Base-by-base conservation (phyloP, 139 green algal genomes). In the Tetraselmis chui region DNA sequence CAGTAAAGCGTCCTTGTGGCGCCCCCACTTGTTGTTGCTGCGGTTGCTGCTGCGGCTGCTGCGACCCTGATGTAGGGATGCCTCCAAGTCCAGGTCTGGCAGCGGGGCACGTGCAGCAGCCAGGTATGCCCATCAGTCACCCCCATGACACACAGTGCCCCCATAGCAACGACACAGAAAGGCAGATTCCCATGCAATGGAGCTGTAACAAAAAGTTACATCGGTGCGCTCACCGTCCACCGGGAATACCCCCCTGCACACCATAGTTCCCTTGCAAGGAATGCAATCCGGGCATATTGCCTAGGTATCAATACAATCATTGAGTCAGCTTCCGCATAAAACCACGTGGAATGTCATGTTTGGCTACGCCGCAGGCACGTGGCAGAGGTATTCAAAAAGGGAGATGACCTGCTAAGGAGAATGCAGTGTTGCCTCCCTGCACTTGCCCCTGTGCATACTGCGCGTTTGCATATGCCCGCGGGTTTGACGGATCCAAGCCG, bases 271-370 rank as follows among this genome's bases (percentile, higher is more conserved):
- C 80, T 30, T 85, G 80, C 1, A 90, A 76, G 75, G 80, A 81
- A 75, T 82, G 79, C 84, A 87, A 58, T n/a, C 30, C 30, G 29
- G 67, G 78, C 28, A 88, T 86, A 79, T 80, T 84, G 76, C 86
- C 82, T 83, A 78, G 79, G 11, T 79, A 32, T 23, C 84, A 67
- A 67, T 67, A n/a, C n/a, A n/a, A n/a, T n/a, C n/a, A n/a, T n/a
- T n/a, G n/a, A n/a, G n/a, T n/a, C n/a, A n/a, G n/a, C n/a, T n/a
- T n/a, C n/a, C n/a, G n/a, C n/a, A n/a, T n/a, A n/a, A n/a, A n/a
- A n/a, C n/a, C n/a, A n/a, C n/a, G n/a, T n/a, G n/a, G n/a, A n/a
- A n/a, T n/a, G n/a, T n/a, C n/a, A n/a, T n/a, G n/a, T n/a, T n/a
- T n/a, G n/a, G n/a, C n/a, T n/a, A n/a, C n/a, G n/a, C n/a, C n/a